phyloP scores from a whole-genome alignment of 805 yeast genomes.

The Candida dajiaensis region DNA sequence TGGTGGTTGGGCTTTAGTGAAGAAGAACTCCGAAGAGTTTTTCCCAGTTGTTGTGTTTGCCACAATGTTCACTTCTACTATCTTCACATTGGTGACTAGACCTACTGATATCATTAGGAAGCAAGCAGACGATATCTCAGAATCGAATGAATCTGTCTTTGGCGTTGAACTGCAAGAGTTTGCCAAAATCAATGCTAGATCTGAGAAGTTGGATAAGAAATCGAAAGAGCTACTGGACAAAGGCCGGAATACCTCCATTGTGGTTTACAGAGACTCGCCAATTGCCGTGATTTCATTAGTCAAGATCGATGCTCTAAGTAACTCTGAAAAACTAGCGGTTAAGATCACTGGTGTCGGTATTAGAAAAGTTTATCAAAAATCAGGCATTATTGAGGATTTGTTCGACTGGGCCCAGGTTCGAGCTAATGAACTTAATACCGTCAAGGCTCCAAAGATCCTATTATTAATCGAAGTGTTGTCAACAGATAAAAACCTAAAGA shows the following conservation, averaged over 20 bases:
- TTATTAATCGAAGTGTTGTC: constrained; percentile 45
- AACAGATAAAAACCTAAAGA: constrained; percentile 39
- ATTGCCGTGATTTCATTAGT: constrained; percentile 53
- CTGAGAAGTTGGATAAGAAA: constrained; percentile 17
- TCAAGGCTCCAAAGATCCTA: constrained; percentile 28
- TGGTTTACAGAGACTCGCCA: constrained; percentile 64
- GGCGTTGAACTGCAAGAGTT: constrained; percentile 47
- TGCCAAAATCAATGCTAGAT: constrained; percentile 28
- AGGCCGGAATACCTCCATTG: constrained; percentile 47
- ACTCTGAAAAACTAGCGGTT: constrained; percentile 39
- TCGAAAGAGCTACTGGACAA: constrained; percentile 25
- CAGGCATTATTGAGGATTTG: constrained; percentile 60
- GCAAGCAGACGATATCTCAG: constrained; percentile 31
- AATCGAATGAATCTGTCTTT: constrained; percentile 35
- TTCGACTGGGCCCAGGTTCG: constrained; percentile 54
- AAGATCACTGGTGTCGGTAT: constrained; percentile 55
- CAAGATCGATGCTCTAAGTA: constrained; percentile 35
- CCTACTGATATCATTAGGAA: constrained; percentile 44
- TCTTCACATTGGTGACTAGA: constrained; percentile 34
- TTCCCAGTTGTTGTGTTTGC: constrained; percentile 32
- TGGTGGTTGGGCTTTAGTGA: constrained; percentile 14
- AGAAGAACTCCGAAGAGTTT: constrained; percentile 15
- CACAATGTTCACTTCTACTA: constrained; percentile 30
- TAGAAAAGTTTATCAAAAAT: constrained; percentile 59
- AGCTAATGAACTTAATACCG: constrained; percentile 34